Percentiles rank a stretch among this genome's conserved stretches.
Evolutionary conservation across 2,329 filamentous ascomycete species (phyloP).

Genomic region (Fusarium temperatum): DNA sequence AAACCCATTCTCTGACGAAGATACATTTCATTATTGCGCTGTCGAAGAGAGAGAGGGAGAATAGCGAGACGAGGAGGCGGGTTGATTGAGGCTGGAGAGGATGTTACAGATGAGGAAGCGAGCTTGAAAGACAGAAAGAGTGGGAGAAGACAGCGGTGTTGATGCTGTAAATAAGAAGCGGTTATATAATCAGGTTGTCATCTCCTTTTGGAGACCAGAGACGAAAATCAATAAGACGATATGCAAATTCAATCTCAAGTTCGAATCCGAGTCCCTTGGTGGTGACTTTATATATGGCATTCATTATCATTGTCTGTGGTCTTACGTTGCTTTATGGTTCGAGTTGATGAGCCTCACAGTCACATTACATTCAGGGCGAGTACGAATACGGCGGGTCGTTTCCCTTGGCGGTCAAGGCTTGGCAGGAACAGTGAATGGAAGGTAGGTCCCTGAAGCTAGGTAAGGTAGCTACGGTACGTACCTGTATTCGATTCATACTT

Average conservation of each 20-base stretch:
- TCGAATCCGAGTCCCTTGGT: not conserved
- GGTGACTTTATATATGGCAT: not conserved
- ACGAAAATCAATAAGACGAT: slow-evolving; percentile 39
- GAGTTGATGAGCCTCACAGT: not conserved
- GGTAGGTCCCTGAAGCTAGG: not conserved
- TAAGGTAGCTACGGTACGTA: slow-evolving; percentile 7
- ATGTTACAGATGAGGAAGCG: slow-evolving; percentile 2
- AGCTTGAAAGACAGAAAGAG: slow-evolving; percentile 11
- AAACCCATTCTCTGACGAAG: slow-evolving; percentile 42
- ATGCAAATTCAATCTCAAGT: slow-evolving; percentile 8
- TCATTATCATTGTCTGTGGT: not conserved
- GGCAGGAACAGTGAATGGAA: slow-evolving; percentile 20
- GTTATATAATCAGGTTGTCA: slow-evolving; percentile 43
- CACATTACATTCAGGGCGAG: slow-evolving; percentile 3
- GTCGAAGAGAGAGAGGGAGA: not conserved
- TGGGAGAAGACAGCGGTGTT: slow-evolving; percentile 3
- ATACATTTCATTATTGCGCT: slow-evolving; percentile 36
- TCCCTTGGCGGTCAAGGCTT: slow-evolving; percentile 23
- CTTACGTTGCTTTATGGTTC: not conserved
- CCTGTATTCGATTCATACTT: not conserved
- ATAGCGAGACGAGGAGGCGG: not conserved
- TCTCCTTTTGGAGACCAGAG: slow-evolving; percentile 41
- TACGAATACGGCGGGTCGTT: slow-evolving; percentile 36
- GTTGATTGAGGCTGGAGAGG: not conserved
- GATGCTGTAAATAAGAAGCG: slow-evolving; percentile 36